Base-by-base conservation (phyloP, 805 yeast species). In the Ogataea allantospora region DNA sequence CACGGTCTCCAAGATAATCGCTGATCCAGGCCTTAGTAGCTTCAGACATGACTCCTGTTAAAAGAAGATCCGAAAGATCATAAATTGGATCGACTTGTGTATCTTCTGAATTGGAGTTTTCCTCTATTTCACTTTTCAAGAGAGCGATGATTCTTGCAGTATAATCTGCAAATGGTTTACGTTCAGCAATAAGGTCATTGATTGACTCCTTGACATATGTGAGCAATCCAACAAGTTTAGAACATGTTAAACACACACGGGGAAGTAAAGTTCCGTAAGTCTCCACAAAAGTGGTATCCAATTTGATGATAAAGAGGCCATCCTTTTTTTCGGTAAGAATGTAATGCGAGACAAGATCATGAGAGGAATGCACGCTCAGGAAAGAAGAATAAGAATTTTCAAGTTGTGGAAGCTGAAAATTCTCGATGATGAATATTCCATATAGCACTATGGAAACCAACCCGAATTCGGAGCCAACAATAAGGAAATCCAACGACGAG, bases 1-100 rank as follows among this genome's bases (percentile, higher is more conserved):
- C 85, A 44, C 83, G 64, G 44, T 81, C 88, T 0, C 86, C 88
- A 22, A 83, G 62, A 32, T 78, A 76, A 47, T 80, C 80, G 15
- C 75, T 68, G 52, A 84, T 62, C 78, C 80, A 83, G 39, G 76
- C 78, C 42, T 68, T 70, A 2, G 77, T 61, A 1, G 66, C 58
- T 10, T 63, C 66, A 1, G 77, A 68, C 41, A 80, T 65, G 35
- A 74, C 62, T 2, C 83, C 83, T 0, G 84, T 75, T 3, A 78
- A 51, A 2, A 78, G 55, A 15, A 75, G 48, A 33, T 73, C 75
- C 38, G 69, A 68, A 6, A 78, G 53, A 42, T 66, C 68, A 34
- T 67, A 64, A 2, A 63, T 51, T 8, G 72, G 52, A 47, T 63
- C 57, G 42, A 40, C 18, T 46, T 43, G 12, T 35, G 43, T 22